These are phyloP conservation scores for Rhynchospora tenuis DNA, from an alignment of 176 grass and related monocot species.

Conservation along the genomic window DNA sequence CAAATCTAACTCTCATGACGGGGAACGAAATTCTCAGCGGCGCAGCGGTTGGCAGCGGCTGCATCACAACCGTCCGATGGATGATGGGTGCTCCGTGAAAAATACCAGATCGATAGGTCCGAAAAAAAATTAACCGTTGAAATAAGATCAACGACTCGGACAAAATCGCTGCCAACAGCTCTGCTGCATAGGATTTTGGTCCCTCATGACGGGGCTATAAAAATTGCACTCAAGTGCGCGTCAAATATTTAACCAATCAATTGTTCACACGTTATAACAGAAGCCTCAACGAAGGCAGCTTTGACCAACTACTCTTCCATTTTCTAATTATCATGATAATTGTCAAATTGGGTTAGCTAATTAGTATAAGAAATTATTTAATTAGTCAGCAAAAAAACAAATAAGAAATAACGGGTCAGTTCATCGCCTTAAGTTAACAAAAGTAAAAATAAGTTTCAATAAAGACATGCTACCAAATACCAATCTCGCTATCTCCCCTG, in stretches of 20 bases:
- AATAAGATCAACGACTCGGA: too few relatives aligned
- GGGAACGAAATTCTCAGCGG: too few relatives aligned
- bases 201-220: neutral
- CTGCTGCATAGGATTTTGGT: neutral
- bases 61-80: too few relatives aligned
- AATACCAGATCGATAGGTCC: too few relatives aligned
- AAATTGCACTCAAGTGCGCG: neutral
- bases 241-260: conserved; percentile 2
- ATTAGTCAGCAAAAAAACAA: neutral
- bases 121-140: too few relatives aligned
- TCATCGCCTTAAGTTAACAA: neutral
- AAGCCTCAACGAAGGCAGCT: neutral
- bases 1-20: neutral
- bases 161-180: too few relatives aligned
- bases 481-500: conserved; percentile 1
- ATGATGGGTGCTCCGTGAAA: too few relatives aligned
- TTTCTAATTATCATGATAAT: neutral
- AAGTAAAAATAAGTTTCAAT: neutral
- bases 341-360: neutral
- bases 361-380: neutral
- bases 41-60: too few relatives aligned
- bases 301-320: neutral
- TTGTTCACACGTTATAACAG: neutral
- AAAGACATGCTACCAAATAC: conserved; percentile 23
- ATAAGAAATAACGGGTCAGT: neutral